A percentile compares a stretch with the other conserved stretches of the same genome.
Evolutionary conservation across 176 grass and related monocot species (phyloP).

Genomic region (Ananas comosus): DNA sequence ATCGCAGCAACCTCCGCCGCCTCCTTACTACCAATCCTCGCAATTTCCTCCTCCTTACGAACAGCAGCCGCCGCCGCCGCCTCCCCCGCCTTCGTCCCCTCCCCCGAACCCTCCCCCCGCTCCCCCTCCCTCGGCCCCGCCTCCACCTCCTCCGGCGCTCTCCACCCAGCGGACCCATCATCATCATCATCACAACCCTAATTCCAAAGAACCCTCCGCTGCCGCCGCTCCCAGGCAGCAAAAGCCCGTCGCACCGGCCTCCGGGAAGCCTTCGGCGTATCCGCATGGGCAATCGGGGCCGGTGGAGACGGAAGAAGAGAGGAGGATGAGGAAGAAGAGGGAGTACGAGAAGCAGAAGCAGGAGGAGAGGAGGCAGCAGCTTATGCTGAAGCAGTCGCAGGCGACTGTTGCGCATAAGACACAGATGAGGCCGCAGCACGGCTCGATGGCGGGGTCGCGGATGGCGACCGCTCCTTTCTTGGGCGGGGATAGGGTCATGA

Average conservation of each 20-base stretch:
- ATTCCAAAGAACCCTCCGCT: not conserved
- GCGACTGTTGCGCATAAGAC: constrained; percentile 83
- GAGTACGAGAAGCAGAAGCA: constrained; percentile 81
- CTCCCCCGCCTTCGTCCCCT: constrained; percentile 2
- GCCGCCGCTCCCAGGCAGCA: not conserved
- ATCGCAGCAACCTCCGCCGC: constrained; percentile 9
- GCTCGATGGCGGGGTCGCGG: constrained; percentile 13
- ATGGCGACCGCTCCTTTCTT: constrained; percentile 23
- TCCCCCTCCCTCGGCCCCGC: constrained; percentile 7
- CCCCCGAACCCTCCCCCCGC: not conserved
- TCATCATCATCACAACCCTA: not conserved
- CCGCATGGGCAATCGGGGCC: constrained; percentile 13
- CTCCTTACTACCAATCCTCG: constrained; percentile 6
- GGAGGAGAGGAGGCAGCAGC: constrained; percentile 60
- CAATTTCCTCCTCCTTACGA: constrained; percentile 14
- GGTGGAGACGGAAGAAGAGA: constrained; percentile 74
- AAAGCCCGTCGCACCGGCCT: not conserved
- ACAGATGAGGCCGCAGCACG: constrained; percentile 28
- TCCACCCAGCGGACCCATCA: not conserved
- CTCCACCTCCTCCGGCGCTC: constrained; percentile 6
- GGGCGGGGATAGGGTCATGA: constrained; percentile 58
- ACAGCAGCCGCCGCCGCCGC: not conserved
- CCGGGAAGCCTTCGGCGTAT: not conserved
- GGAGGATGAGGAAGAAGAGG: constrained; percentile 50
- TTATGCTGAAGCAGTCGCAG: constrained; percentile 61